These are phyloP conservation scores for Penicillium sp. DNA, from an alignment of 2,329 filamentous ascomycete genomes.

Conservation along the genomic window DNA sequence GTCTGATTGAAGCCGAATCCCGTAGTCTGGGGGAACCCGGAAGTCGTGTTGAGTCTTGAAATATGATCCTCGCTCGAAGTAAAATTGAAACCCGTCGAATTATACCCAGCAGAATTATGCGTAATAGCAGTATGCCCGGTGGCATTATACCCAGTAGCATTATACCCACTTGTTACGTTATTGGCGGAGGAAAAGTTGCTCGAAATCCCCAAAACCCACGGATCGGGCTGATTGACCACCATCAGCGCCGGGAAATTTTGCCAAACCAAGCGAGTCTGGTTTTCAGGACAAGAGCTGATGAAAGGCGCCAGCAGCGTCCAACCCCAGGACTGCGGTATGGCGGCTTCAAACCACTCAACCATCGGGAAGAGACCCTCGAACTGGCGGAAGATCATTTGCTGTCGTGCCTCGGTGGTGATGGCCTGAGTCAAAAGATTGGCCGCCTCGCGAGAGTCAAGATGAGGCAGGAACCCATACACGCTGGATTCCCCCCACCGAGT, in stretches of 20 bases:
- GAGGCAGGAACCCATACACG: constrained; percentile 70
- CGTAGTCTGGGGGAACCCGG: constrained; percentile 24
- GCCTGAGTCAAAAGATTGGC: constrained; percentile 65
- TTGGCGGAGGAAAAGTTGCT: constrained; percentile 33
- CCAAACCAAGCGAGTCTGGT: constrained; percentile 68
- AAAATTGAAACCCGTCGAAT: background rate
- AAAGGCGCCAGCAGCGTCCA: constrained; percentile 76
- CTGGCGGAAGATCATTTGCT: constrained; percentile 77
- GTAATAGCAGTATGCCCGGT: background rate
- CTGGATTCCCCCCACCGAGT: constrained; percentile 72
- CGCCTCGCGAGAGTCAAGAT: constrained; percentile 66
- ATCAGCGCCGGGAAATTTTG: constrained; percentile 70
- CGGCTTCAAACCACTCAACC: constrained; percentile 72
- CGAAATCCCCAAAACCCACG: constrained; percentile 22
- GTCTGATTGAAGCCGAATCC: constrained; percentile 28
- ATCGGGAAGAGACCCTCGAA: constrained; percentile 71
- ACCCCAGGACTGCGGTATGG: constrained; percentile 73
- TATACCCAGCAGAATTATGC: background rate
- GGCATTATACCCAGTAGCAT: background rate
- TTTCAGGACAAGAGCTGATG: constrained; percentile 64
- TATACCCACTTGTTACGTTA: constrained; percentile 37
- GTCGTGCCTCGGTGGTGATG: constrained; percentile 68
- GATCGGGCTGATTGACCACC: constrained; percentile 69
- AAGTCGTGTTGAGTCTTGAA: constrained; percentile 19
- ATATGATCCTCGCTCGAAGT: background rate